phyloP scores from a whole-genome alignment of 2,329 filamentous ascomycete species.

The Aureobasidium zeae region DNA sequence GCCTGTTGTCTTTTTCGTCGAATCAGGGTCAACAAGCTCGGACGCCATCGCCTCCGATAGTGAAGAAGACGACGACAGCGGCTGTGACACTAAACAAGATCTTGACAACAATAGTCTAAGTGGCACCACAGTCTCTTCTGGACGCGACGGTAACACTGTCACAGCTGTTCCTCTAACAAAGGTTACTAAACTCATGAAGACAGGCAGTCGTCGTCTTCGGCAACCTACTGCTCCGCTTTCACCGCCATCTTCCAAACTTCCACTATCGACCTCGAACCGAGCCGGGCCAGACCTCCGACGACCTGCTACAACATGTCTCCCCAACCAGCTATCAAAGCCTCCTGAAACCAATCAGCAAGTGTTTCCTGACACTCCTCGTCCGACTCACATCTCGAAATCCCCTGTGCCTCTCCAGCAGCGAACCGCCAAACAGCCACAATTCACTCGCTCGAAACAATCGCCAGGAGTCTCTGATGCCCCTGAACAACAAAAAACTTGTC shows the following conservation, averaged over 20 bases:
- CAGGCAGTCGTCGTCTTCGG: neutral
- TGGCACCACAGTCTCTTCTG: neutral
- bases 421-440: neutral
- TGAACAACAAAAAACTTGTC: too few relatives aligned
- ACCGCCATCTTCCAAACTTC: neutral
- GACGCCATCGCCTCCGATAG: neutral
- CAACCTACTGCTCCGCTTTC: neutral
- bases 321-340: neutral
- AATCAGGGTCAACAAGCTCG: neutral
- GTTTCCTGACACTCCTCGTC: neutral
- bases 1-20: neutral
- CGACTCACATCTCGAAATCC: neutral
- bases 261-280: neutral
- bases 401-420: neutral
- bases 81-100: neutral
- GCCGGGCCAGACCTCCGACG: neutral
- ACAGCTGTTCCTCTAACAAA: neutral
- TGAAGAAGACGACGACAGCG: neutral
- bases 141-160: neutral
- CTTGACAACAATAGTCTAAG: neutral
- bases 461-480: too few relatives aligned
- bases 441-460: neutral
- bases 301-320: slow-evolving; percentile 3
- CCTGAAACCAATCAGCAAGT: neutral
- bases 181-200: slow-evolving; percentile 5